Evolutionary conservation across 1,284 basidiomycete species (phyloP).

Genomic region (Entoloma clypeatum): DNA sequence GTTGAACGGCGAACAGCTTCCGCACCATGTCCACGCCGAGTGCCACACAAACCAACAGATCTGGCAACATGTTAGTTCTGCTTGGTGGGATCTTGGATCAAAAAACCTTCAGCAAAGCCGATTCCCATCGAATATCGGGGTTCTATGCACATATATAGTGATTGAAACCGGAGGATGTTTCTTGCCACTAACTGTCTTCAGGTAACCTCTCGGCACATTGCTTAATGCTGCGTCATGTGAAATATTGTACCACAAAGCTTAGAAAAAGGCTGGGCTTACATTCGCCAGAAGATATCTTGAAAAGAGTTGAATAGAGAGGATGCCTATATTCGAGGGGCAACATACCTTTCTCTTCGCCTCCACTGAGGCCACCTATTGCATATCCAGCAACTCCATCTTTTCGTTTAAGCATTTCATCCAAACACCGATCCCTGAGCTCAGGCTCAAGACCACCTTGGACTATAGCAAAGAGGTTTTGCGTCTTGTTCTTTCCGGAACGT

Average conservation of each 20-base stretch:
- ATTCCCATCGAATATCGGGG: conserved; percentile 87
- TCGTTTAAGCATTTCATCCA: conserved; percentile 76
- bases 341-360: conserved; percentile 82
- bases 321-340: conserved; percentile 7
- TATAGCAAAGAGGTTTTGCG: conserved; percentile 83
- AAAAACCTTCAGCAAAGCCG: conserved; percentile 79
- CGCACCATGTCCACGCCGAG: conserved; percentile 85
- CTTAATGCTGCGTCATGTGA: conserved; percentile 54
- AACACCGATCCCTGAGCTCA: conserved; percentile 63
- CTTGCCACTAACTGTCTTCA: conserved; percentile 49
- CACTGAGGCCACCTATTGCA: conserved; percentile 80
- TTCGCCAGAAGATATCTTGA: conserved; percentile 77
- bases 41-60: conserved; percentile 81
- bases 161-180: conserved; percentile 7
- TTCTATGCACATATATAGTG: conserved; percentile 37
- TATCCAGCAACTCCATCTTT: conserved; percentile 73
- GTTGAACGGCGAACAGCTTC: not conserved
- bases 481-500: conserved; percentile 53
- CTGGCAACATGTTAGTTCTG: conserved; percentile 34
- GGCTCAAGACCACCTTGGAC: conserved; percentile 80
- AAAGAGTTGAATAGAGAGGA: not conserved
- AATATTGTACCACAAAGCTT: conserved; percentile 1
- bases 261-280: conserved; percentile 45
- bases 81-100: not conserved
- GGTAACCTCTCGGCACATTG: conserved; percentile 76